These are phyloP conservation scores for Cokeromyces recurvatus DNA, from an alignment of 371 early-diverging fungal genomes.

Conservation along the genomic window DNA sequence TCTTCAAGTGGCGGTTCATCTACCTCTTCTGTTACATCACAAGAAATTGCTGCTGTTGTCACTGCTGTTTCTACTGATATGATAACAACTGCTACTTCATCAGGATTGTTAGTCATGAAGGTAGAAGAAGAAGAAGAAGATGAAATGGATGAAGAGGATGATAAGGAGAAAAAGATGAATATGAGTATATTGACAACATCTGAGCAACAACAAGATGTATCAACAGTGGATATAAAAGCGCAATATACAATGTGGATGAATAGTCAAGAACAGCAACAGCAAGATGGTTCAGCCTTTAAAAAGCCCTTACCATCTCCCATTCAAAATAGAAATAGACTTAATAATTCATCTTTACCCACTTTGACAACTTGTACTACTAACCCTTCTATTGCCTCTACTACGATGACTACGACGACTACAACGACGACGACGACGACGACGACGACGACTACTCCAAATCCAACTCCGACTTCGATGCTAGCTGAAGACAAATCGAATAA, in stretches of 20 bases:
- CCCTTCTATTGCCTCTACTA: too few relatives aligned
- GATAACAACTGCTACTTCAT: constrained; percentile 1
- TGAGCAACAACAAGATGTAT: neutral
- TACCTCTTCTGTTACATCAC: constrained; percentile 11
- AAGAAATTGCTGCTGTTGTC: constrained; percentile 15
- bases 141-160: neutral
- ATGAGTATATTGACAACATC: neutral
- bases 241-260: constrained; percentile 43
- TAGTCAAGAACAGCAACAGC: constrained; percentile 15
- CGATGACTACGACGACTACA: too few relatives aligned
- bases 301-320: neutral
- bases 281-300: too few relatives aligned
- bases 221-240: constrained; percentile 24
- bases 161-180: neutral
- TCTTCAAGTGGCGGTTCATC: too few relatives aligned
- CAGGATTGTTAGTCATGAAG: constrained; percentile 1
- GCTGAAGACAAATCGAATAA: too few relatives aligned
- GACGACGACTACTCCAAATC: too few relatives aligned
- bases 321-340: neutral
- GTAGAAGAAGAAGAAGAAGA: constrained; percentile 2
- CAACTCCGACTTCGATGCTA: too few relatives aligned
- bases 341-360: neutral
- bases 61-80: too few relatives aligned
- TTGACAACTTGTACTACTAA: constrained; percentile 36
- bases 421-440: too few relatives aligned